A percentile compares a stretch with the other conserved stretches of the same genome.
phyloP scores from a whole-genome alignment of 2,329 filamentous ascomycete species.

The Venturia effusa region DNA sequence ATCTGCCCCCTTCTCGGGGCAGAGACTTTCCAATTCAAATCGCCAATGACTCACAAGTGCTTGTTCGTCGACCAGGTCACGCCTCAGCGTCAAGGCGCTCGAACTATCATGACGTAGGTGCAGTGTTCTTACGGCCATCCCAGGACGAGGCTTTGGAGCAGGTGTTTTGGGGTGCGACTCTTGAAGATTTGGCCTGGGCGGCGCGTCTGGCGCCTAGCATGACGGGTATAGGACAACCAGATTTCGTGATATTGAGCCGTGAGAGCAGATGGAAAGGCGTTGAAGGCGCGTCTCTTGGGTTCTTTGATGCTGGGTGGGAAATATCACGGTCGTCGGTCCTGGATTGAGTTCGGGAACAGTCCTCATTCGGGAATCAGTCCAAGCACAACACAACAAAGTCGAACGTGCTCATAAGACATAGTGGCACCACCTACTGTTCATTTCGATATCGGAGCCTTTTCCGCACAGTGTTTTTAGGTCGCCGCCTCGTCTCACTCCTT shows the following conservation, averaged over 20 bases:
- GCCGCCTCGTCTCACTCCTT: background rate
- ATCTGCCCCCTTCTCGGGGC: conserved; percentile 16
- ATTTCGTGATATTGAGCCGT: conserved; percentile 41
- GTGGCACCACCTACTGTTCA: background rate
- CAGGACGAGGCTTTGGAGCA: conserved; percentile 39
- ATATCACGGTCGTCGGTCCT: conserved; percentile 24
- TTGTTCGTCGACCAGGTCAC: background rate
- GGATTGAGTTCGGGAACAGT: conserved; percentile 14
- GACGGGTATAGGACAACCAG: conserved; percentile 46
- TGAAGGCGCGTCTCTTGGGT: conserved; percentile 44
- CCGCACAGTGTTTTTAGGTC: background rate
- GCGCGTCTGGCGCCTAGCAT: conserved; percentile 44
- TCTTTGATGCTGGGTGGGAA: conserved; percentile 44
- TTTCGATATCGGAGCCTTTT: background rate
- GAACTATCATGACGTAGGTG: conserved; percentile 20
- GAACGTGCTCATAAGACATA: background rate
- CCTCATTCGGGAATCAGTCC: conserved; percentile 27
- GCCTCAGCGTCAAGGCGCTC: background rate
- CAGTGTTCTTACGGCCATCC: conserved; percentile 42
- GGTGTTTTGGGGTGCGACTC: conserved; percentile 44
- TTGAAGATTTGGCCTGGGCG: conserved; percentile 36
- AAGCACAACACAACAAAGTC: background rate
- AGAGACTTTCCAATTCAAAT: conserved; percentile 23
- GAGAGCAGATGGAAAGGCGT: conserved; percentile 40
- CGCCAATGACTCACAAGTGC: conserved; percentile 5